phyloP scores from a whole-genome alignment of 2,329 filamentous ascomycete species.

The Pezicula carpinea region DNA sequence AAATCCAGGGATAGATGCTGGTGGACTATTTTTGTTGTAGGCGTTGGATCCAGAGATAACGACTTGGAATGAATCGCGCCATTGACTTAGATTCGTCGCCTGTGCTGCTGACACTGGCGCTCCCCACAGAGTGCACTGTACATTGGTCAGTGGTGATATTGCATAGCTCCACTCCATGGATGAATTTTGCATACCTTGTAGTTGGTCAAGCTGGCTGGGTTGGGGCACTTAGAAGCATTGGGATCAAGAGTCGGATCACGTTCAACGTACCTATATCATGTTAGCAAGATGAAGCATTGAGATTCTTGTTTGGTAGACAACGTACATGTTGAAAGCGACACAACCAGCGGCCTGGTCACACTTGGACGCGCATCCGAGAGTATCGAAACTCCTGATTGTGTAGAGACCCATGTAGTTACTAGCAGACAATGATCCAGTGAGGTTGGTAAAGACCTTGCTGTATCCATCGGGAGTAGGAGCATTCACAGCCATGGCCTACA shows the following conservation, averaged over 20 bases:
- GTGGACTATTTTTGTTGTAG: slow-evolving; percentile 27
- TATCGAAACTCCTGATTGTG: slow-evolving; percentile 27
- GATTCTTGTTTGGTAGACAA: not conserved
- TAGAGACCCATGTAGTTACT: slow-evolving; percentile 23
- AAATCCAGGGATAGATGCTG: slow-evolving; percentile 15
- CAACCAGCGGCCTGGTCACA: slow-evolving; percentile 28
- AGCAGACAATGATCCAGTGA: slow-evolving; percentile 27
- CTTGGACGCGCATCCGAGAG: slow-evolving; percentile 21
- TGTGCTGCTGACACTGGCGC: slow-evolving; percentile 22
- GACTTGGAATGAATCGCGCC: slow-evolving; percentile 31
- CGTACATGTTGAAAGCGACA: slow-evolving; percentile 28
- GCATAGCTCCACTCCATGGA: not conserved
- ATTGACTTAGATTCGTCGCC: slow-evolving; percentile 31
- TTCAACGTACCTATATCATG: slow-evolving; percentile 29
- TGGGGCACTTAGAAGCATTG: slow-evolving; percentile 22
- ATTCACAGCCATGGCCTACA: not conserved
- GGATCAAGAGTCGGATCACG: slow-evolving; percentile 30
- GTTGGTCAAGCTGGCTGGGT: slow-evolving; percentile 30
- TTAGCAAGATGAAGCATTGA: slow-evolving; percentile 11
- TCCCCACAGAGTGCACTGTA: slow-evolving; percentile 33
- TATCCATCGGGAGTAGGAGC: slow-evolving; percentile 31
- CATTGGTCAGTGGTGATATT: slow-evolving; percentile 1
- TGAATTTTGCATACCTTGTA: not conserved
- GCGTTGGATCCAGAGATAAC: slow-evolving; percentile 40
- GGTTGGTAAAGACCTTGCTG: slow-evolving; percentile 26